Evolutionary conservation across 306 rosid species (phyloP).

Genomic region (Adenanthera pavonina): DNA sequence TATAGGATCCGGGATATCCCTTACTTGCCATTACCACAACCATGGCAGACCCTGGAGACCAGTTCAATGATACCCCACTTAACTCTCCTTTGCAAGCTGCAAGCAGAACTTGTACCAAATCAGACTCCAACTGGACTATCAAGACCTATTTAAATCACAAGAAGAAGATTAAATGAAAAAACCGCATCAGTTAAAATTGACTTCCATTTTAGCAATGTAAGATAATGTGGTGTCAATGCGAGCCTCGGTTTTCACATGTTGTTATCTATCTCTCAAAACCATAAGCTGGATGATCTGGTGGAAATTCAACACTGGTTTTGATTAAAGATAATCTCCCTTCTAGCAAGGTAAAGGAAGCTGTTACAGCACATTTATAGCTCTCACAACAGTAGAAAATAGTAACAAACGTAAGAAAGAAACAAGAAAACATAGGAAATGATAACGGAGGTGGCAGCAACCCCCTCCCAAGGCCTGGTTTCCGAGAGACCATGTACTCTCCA

Average conservation of each 20-base stretch:
- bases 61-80: conserved; percentile 70
- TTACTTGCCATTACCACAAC: conserved; percentile 98
- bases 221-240: not conserved
- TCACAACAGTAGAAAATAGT: too few relatives aligned
- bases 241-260: not conserved
- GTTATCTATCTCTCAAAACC: not conserved
- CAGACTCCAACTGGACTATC: conserved; percentile 93
- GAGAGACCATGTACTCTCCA: too few relatives aligned
- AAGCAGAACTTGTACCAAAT: conserved; percentile 84
- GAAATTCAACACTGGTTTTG: too few relatives aligned
- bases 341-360: too few relatives aligned
- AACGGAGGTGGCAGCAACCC: too few relatives aligned
- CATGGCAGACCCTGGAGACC: conserved; percentile 95
- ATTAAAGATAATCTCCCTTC: too few relatives aligned
- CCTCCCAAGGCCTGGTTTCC: too few relatives aligned
- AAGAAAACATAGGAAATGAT: too few relatives aligned
- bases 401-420: too few relatives aligned
- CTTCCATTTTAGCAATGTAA: conserved; percentile 26
- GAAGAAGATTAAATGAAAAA: conserved; percentile 1
- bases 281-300: not conserved
- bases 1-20: conserved; percentile 86
- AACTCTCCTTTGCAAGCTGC: conserved; percentile 94
- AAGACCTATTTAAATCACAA: conserved; percentile 64
- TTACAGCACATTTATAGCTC: too few relatives aligned
- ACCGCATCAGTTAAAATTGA: not conserved